phyloP scores from a whole-genome alignment of 2,329 filamentous ascomycete species.

The Aureobasidium sp. region DNA sequence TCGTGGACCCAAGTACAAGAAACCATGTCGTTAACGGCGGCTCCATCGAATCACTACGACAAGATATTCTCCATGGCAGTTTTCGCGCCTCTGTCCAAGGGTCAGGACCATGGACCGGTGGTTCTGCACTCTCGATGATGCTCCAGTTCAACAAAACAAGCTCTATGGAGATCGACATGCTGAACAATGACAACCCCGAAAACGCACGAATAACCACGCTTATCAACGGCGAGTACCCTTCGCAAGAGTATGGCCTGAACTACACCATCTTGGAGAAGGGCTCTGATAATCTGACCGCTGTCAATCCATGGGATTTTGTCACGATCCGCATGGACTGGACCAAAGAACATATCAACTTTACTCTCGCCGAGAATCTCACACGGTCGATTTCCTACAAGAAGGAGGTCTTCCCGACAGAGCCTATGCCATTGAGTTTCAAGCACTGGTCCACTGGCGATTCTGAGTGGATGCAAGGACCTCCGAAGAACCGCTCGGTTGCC shows the following conservation, averaged over 20 bases:
- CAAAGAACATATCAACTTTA: constrained; percentile 36
- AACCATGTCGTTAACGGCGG: constrained; percentile 39
- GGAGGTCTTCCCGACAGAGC: constrained; percentile 36
- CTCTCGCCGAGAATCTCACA: constrained; percentile 33
- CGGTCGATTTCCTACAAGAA: constrained; percentile 29
- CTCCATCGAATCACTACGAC: constrained; percentile 36
- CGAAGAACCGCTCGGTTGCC: constrained; percentile 33
- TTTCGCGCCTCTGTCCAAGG: constrained; percentile 37
- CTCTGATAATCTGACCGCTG: constrained; percentile 23
- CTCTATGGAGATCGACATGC: constrained; percentile 37
- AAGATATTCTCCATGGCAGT: constrained; percentile 44
- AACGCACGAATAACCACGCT: constrained; percentile 36
- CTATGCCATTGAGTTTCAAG: constrained; percentile 38
- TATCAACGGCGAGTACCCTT: constrained; percentile 34
- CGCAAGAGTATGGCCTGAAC: constrained; percentile 33
- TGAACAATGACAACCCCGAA: constrained; percentile 36
- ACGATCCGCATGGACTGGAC: constrained; percentile 46
- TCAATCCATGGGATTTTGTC: constrained; percentile 38
- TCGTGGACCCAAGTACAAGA: constrained; percentile 7
- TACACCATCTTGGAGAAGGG: constrained; percentile 27
- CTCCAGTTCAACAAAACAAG: constrained; percentile 41
- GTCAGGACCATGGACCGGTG: constrained; percentile 20
- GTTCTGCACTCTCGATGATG: constrained; percentile 42
- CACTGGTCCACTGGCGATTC: constrained; percentile 44
- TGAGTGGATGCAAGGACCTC: constrained; percentile 41